These are phyloP conservation scores for Cucumis cinereus DNA, from an alignment of 306 rosid species.

Conservation along the genomic window DNA sequence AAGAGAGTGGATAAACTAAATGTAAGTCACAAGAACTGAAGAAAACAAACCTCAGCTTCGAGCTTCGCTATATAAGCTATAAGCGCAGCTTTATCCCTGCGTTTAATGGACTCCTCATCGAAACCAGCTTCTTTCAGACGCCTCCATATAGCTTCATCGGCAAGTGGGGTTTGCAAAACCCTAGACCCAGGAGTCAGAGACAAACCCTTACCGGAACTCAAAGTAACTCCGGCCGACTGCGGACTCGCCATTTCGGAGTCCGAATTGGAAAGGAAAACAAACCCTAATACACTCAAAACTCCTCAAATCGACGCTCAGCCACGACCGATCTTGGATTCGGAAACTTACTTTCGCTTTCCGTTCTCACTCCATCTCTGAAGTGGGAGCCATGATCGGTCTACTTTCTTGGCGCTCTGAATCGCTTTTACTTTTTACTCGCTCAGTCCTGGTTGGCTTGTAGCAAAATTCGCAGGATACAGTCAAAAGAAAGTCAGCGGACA, in stretches of 20 bases:
- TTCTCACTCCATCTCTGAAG: background rate
- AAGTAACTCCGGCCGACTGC: constrained; percentile 16
- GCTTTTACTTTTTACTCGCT: background rate
- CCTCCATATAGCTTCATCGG: constrained; percentile 78
- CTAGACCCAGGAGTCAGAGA: constrained; percentile 80
- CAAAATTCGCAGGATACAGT: background rate
- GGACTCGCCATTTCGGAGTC: constrained; percentile 51
- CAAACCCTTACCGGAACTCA: constrained; percentile 25
- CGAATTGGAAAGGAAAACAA: background rate
- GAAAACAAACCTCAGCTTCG: constrained; percentile 65
- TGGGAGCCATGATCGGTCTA: background rate
- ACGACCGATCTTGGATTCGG: background rate
- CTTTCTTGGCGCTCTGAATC: background rate
- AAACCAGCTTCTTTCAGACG: constrained; percentile 72
- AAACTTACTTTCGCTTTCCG: background rate
- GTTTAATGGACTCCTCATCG: constrained; percentile 72
- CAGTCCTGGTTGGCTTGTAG: background rate
- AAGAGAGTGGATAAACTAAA: background rate
- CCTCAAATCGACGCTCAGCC: background rate
- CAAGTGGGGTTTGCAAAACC: constrained; percentile 64
- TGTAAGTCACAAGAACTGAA: background rate
- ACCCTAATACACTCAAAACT: background rate
- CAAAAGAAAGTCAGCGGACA: background rate
- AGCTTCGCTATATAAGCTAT: constrained; percentile 79
- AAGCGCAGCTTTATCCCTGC: constrained; percentile 84